phyloP scores from a whole-genome alignment of 768 basidiomycete genomes.

The Phallus indusiatus region DNA sequence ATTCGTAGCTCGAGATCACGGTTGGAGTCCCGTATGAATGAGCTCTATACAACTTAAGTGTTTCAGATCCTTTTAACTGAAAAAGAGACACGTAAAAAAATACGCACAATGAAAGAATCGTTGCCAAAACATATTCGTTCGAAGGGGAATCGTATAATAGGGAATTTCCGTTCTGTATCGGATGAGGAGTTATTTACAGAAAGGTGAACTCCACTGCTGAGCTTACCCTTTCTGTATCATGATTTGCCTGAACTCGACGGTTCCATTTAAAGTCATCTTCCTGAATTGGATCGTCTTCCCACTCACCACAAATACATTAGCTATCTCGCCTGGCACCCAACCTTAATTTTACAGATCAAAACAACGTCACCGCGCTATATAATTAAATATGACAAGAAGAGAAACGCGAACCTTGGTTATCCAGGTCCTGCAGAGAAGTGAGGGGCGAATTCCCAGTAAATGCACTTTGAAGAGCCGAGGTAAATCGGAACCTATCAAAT shows the following conservation, averaged over 20 bases:
- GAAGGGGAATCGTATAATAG: constrained; percentile 51
- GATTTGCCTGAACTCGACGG: constrained; percentile 32
- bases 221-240: constrained; percentile 54
- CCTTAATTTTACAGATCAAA: constrained; percentile 25
- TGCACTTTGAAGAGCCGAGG: constrained; percentile 38
- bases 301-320: constrained; percentile 49
- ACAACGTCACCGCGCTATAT: background rate
- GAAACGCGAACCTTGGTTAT: constrained; percentile 32
- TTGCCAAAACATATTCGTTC: constrained; percentile 54
- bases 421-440: constrained; percentile 40
- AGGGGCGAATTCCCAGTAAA: constrained; percentile 42
- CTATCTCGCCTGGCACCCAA: constrained; percentile 43
- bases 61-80: background rate
- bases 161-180: constrained; percentile 37
- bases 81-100: background rate
- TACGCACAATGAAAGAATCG: constrained; percentile 44
- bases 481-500: constrained; percentile 44
- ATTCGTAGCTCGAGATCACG: constrained; percentile 49
- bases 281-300: background rate
- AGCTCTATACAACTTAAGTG: constrained; percentile 22
- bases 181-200: background rate
- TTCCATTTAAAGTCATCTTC: background rate
- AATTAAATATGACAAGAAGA: background rate
- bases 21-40: constrained; percentile 61
- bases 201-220: background rate